Percentiles rank a stretch among this genome's conserved stretches.
These are phyloP conservation scores for Backusella macrospora DNA, from an alignment of 192 early-diverging fungal genomes.

Conservation along the genomic window DNA sequence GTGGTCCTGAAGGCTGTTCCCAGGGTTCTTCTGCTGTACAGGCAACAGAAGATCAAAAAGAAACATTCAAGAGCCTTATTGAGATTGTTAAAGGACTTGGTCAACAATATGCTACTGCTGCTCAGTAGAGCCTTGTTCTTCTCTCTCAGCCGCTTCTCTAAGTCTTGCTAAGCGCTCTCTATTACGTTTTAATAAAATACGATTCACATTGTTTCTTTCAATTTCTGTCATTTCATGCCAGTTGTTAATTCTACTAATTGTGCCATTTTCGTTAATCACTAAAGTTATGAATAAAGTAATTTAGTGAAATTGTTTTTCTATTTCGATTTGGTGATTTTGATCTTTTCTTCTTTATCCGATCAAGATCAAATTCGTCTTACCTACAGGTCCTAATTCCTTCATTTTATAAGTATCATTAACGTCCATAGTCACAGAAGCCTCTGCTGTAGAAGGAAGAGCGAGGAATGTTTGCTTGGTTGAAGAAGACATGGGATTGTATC, in stretches of 20 bases:
- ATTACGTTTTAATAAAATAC: conserved; percentile 53
- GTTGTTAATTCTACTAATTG: conserved; percentile 54
- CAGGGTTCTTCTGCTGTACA: conserved; percentile 20
- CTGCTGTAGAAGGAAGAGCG: conserved; percentile 46
- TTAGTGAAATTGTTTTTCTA: not conserved
- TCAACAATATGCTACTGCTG: conserved; percentile 26
- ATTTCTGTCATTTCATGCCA: conserved; percentile 58
- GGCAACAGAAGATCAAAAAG: conserved; percentile 38
- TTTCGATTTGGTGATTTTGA: not conserved
- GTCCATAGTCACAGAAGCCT: conserved; percentile 33
- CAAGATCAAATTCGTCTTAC: conserved; percentile 27
- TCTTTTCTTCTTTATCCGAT: not conserved
- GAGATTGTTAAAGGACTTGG: conserved; percentile 19
- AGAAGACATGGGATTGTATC: not conserved
- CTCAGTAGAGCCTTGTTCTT: conserved; percentile 17
- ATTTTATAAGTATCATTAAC: conserved; percentile 47
- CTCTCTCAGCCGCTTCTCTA: conserved; percentile 11
- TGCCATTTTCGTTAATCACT: conserved; percentile 57
- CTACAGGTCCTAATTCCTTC: conserved; percentile 48
- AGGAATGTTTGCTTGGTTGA: conserved; percentile 33
- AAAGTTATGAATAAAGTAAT: conserved; percentile 3
- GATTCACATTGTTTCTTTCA: conserved; percentile 52
- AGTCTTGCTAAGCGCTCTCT: conserved; percentile 38
- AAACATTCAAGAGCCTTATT: conserved; percentile 34
- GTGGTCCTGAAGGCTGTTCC: conserved; percentile 41